Base-by-base conservation (phyloP, 768 basidiomycete genomes). In the Lyophyllum shimeji region DNA sequence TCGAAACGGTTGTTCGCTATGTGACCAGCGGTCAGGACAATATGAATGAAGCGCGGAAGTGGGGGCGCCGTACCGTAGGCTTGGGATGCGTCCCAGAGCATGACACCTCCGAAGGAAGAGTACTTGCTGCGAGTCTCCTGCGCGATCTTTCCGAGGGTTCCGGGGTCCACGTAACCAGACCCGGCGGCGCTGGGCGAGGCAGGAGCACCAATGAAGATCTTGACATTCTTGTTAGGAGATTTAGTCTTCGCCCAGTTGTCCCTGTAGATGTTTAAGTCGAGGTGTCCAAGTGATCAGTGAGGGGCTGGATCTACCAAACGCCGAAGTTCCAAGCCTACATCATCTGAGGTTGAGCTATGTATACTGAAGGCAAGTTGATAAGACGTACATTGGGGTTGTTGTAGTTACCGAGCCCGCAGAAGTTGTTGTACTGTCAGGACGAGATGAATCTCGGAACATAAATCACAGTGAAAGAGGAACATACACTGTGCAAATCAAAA, bases 141-240 rank as follows among this genome's bases (percentile, higher is more conserved):
- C 1, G 76, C 74, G 43, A 81, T 76, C 51, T 56, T 70, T 8
- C 68, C 71, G 4, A 83, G 70, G 7, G 73, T 76, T 4, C 64
- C 61, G 17, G 73, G 74, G 54, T 74, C 71, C 44, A 81, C 76
- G 63, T 78, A 84, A 4, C 82, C 83, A 15, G 76, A 75, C 13
- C 77, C 75, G 2, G 82, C 82, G 4, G 82, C 81, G 3, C 71
- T 69, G 2, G 74, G 62, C 0, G 80, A 71, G 2, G 81, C 81
- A 1, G 83, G 81, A 12, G 80, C 82, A 34, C 83, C 83, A 58
- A 84, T 78, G 65, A 74, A 83, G 33, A 83, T 64, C 66, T 83
- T 84, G 52, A 83, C 78, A 61, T 79, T 71, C 62, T 63, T 68
- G 72, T 82, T 83, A 1, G 76, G 72, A 9, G 82, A 81, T 8